A percentile compares a stretch with the other conserved stretches of the same genome.
phyloP scores from a whole-genome alignment of 208 protist species.

The Crithidia expoeki region DNA sequence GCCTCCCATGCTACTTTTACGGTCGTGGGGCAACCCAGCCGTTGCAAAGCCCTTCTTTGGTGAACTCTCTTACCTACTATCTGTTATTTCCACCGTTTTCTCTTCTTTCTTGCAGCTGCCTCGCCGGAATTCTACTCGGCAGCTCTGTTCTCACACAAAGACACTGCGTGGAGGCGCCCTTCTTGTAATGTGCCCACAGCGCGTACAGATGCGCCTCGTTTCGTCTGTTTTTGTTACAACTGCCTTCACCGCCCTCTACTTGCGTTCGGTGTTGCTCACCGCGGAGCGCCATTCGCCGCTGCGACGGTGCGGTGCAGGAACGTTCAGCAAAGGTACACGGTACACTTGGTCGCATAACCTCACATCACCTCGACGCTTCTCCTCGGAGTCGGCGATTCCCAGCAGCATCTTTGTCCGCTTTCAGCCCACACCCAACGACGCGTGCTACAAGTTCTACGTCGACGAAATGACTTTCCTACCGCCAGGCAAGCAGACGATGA shows the following conservation, averaged over 20 bases:
- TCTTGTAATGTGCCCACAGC: not conserved
- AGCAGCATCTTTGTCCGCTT: slow-evolving; percentile 78
- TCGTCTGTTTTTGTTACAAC: not conserved
- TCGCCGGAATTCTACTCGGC: too few species aligned
- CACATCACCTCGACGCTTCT: not conserved
- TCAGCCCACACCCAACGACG: slow-evolving; percentile 80
- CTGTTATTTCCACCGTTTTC: too few species aligned
- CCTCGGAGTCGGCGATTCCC: not conserved
- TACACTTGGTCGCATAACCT: not conserved
- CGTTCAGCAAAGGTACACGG: not conserved
- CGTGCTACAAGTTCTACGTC: slow-evolving; percentile 88
- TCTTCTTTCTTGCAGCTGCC: too few species aligned
- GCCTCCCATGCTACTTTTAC: too few species aligned
- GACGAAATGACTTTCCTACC: slow-evolving; percentile 67
- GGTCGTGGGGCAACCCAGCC: too few species aligned
- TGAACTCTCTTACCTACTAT: too few species aligned
- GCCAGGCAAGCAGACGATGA: slow-evolving; percentile 49
- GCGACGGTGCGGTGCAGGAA: not conserved
- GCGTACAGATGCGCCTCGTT: not conserved
- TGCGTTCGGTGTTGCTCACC: not conserved
- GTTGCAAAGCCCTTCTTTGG: too few species aligned
- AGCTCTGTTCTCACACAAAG: too few species aligned
- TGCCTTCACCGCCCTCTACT: not conserved
- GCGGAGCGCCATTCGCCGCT: not conserved
- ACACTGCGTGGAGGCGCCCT: slow-evolving; percentile 1